A percentile compares a stretch with the other conserved stretches of the same genome.
Evolutionary conservation across 192 early-diverging fungal genomes (phyloP).

Genomic region (Coemansia javaensis): DNA sequence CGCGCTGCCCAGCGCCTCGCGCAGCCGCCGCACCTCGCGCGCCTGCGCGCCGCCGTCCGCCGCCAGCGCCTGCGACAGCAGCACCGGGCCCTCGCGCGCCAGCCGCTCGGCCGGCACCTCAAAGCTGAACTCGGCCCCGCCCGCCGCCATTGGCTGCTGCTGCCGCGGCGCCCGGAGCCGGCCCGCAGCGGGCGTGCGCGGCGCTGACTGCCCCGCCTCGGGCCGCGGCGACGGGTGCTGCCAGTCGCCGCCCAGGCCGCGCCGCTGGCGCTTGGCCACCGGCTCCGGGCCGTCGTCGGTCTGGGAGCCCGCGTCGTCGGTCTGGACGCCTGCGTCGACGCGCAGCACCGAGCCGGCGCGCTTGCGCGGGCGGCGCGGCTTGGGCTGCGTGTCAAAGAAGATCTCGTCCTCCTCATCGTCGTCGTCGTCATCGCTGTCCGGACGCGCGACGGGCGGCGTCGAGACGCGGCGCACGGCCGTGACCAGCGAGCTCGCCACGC

Average conservation of each 20-base stretch:
- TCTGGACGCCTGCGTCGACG: constrained; percentile 8
- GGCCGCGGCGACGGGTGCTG: constrained; percentile 14
- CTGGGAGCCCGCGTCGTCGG: constrained; percentile 11
- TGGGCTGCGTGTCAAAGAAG: constrained; percentile 23
- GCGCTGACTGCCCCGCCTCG: too few species aligned
- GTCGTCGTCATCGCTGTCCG: constrained; percentile 11
- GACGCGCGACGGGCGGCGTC: too few species aligned
- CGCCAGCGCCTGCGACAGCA: constrained; percentile 10
- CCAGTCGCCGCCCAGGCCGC: constrained; percentile 26
- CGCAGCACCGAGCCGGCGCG: constrained; percentile 3
- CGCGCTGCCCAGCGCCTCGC: constrained; percentile 24
- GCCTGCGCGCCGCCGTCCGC: constrained; percentile 19
- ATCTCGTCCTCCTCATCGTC: constrained; percentile 31
- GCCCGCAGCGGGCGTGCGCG: too few species aligned
- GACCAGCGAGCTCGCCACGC: constrained; percentile 55
- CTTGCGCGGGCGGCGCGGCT: constrained; percentile 7
- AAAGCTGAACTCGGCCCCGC: too few species aligned
- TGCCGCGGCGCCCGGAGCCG: too few species aligned
- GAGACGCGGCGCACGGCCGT: constrained; percentile 43
- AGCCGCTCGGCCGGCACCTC: constrained; percentile 8
- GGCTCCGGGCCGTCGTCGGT: constrained; percentile 2
- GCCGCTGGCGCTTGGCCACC: constrained; percentile 31
- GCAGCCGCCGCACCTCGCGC: constrained; percentile 25
- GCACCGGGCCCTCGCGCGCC: constrained; percentile 9
- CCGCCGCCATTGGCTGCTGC: too few species aligned